These are phyloP conservation scores for Fraxinus dipetala DNA, from an alignment of 305 asterid genomes.

Conservation along the genomic window DNA sequence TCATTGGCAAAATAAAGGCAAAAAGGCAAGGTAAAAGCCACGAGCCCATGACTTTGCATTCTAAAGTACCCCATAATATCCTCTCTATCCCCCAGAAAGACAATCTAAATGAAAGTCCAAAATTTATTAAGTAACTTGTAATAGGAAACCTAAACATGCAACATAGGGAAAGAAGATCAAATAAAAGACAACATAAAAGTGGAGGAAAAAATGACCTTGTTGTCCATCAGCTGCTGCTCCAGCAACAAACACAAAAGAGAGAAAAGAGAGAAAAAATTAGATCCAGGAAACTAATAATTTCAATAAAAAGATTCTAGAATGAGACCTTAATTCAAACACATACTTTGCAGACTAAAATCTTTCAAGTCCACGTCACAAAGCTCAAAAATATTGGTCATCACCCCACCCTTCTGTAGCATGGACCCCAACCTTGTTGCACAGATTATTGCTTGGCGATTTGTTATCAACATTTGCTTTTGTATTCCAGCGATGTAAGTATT, in stretches of 20 bases:
- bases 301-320: constrained; percentile 6
- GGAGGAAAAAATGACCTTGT: constrained; percentile 52
- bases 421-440: constrained; percentile 78
- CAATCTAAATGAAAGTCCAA: background rate
- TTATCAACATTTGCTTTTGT: constrained; percentile 90
- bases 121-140: background rate
- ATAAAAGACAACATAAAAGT: constrained; percentile 9
- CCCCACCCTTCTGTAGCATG: constrained; percentile 85
- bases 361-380: constrained; percentile 95
- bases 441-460: constrained; percentile 86
- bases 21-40: background rate
- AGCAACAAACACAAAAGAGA: constrained; percentile 29
- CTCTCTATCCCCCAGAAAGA: background rate
- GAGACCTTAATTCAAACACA: constrained; percentile 20
- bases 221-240: constrained; percentile 66
- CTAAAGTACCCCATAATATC: background rate
- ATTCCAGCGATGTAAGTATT: constrained; percentile 65
- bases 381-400: constrained; percentile 73
- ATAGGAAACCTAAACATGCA: background rate
- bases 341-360: constrained; percentile 97
- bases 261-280: constrained; percentile 18
- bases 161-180: background rate
- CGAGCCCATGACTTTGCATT: background rate
- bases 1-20: background rate
- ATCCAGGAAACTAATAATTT: background rate